Conservation (phyloP, 129 eudicot species). For the Logfia minima region DNA sequence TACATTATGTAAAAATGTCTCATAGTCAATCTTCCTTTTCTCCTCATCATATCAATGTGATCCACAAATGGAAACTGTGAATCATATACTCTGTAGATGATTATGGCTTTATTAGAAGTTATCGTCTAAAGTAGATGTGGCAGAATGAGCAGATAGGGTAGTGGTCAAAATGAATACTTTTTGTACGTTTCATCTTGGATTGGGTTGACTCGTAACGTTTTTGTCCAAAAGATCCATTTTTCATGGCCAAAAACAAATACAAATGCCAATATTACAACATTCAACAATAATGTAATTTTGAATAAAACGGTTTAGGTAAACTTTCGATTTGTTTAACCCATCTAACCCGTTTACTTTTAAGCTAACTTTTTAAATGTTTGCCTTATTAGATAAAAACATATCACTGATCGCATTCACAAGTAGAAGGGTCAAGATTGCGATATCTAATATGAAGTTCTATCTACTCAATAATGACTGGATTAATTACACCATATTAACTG, state of each 20-base stretch:
- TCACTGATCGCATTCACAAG: neutral
- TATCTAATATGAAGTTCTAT: neutral
- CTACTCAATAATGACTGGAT: neutral
- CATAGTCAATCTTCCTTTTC: too few relatives aligned
- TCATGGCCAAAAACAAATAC: neutral
- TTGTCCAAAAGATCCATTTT: neutral
- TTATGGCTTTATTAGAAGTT: neutral
- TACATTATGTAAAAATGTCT: neutral
- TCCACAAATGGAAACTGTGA: neutral
- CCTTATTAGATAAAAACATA: neutral
- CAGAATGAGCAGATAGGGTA: neutral
- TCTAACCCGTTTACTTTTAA: neutral
- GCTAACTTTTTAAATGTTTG: neutral
- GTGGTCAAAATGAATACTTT: neutral
- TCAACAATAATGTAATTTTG: neutral
- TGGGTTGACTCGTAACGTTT: neutral
- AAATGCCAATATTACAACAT: neutral
- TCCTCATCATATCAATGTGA: neutral
- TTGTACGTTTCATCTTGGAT: neutral
- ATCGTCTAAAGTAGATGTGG: neutral
- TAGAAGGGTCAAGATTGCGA: neutral
- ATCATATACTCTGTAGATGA: neutral
- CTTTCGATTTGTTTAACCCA: neutral
- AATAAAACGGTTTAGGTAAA: neutral
- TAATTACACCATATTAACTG: neutral